Base-by-base conservation (phyloP, 2,329 filamentous ascomycete genomes). In the Epichloe festucae region DNA sequence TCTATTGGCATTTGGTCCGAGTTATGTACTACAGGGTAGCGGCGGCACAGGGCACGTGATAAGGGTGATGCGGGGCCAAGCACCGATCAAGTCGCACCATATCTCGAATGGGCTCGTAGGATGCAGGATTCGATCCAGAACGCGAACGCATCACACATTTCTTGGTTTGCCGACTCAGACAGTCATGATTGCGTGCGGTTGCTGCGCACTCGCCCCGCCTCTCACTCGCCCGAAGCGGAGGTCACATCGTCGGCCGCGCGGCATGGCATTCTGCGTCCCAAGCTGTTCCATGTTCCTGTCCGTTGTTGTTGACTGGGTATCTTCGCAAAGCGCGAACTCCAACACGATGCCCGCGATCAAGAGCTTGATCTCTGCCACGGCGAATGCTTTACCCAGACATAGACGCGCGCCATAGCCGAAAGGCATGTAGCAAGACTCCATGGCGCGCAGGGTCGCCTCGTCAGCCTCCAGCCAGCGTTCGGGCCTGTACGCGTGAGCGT, bases 351-450 rank as follows among this genome's bases (percentile, higher is more conserved):
- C 51, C 11, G 47, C 51, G 5, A 46, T 40, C 36, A 49, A 14
- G 14, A 53, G 46, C 42, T 53, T 53, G 38, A 46, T 49, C 42
- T 53, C 46, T 3, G 42, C 51, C 17, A 50, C 4, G 23, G 51
- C 51, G 23, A 53, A 49, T 3, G 51, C 51, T 19, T 49, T 49
- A 5, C 51, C 51, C 14, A 53, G 17, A 31, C 51, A 53, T 14
- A 53, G 41, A 36, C 51, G 46, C 19, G 51, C 46, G 42, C 51
- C 51, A 8, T 53, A 43, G 21, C 51, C 46, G 17, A 53, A 53
- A 10, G 51, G 47, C 47, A 53, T 46, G 27, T 43, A 50, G 51
- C 47, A 53, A 3, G 51, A 46, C 35, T 53, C 51, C 51, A 53
- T 53, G n/a, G 27, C 42, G 12, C 47, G 46, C 23, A 43, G 36